Evolutionary conservation across 768 basidiomycete genomes (phyloP), one percentile per base, ranked within the genome.

Genomic region (Calocybe indica): DNA sequence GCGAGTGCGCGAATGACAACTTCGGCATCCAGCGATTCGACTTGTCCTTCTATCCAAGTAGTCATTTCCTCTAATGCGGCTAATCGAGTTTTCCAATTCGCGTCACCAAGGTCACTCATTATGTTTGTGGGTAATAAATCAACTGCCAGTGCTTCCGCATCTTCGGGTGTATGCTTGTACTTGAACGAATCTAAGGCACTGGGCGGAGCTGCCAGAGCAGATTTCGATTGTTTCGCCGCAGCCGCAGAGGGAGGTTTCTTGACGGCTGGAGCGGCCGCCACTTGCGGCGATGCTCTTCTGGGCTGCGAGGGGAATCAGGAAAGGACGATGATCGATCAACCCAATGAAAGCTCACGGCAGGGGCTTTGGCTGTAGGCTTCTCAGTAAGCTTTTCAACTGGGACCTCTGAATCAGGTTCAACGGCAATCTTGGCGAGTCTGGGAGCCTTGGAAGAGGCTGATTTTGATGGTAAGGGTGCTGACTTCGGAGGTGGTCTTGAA

Each of bases 31-130:
- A 89, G 67, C 0, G 74, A 71, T 32, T 78, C 73, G 9, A 82
- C 75, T 29, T 76, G 74, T 1, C 73, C 76, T 49, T 92, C 84
- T 5, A 92, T 67, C 95, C 96, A 98, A 5, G 71, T 65, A 1
- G 76, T 72, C 82, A 98, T 77, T 60, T 88, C 88, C 47, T 96
- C 94, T 15, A 93, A 71, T 6, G 88, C 91, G 34, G 87, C 87
- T 40, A 99, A 70, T 47, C 96, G 73, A 9, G 80, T 74, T 69
- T 99, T 99, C 96, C 96, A 99, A 57, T 92, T 92, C 1, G 82
- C 68, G 63, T 97, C 92, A n/a, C 71, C 82, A 7, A 97, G 70
- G 51, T 86, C 85, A 5, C 77, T 77, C 43, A 86, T 72, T 29
- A 90, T 77, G 15, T 80, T 73, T 1, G 74, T 58, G 0, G 95